A percentile compares a stretch with the other conserved stretches of the same genome.
Conservation (phyloP, 371 early-diverging fungal genomes). For the Umbelopsis sp. region DNA sequence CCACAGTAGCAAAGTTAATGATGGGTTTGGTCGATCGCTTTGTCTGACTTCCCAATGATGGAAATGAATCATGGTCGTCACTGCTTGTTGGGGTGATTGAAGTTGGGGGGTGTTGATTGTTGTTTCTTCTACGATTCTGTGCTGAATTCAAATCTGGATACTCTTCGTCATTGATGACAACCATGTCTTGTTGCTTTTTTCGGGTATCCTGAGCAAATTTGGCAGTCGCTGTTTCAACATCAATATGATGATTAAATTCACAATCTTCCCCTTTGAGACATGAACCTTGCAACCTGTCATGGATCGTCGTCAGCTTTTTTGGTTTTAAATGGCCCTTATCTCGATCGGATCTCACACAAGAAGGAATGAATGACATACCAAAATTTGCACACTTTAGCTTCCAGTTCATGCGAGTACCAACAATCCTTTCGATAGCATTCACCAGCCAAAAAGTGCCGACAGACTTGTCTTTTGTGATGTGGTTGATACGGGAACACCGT, state of each 20-base stretch:
- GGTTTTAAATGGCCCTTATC: too few relatives aligned
- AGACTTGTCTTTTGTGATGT: conserved; percentile 57
- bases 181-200: background rate
- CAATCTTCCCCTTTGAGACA: conserved; percentile 74
- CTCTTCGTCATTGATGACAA: conserved; percentile 28
- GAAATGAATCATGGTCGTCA: conserved; percentile 38
- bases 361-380: conserved; percentile 45
- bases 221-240: conserved; percentile 44
- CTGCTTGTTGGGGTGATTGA: background rate
- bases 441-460: conserved; percentile 77
- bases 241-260: conserved; percentile 65
- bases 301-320: too few relatives aligned
- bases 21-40: background rate
- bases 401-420: conserved; percentile 81
- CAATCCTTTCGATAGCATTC: conserved; percentile 79
- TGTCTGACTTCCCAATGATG: conserved; percentile 32
- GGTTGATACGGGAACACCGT: conserved; percentile 19
- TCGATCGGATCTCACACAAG: background rate
- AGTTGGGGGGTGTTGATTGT: background rate
- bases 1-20: conserved; percentile 42
- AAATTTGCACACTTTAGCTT: conserved; percentile 74
- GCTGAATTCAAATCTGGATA: conserved; percentile 33
- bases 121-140: background rate
- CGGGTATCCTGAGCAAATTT: conserved; percentile 27
- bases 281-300: conserved; percentile 60